Base-by-base conservation (phyloP, 768 basidiomycete species). In the Lactarius hatsudake region DNA sequence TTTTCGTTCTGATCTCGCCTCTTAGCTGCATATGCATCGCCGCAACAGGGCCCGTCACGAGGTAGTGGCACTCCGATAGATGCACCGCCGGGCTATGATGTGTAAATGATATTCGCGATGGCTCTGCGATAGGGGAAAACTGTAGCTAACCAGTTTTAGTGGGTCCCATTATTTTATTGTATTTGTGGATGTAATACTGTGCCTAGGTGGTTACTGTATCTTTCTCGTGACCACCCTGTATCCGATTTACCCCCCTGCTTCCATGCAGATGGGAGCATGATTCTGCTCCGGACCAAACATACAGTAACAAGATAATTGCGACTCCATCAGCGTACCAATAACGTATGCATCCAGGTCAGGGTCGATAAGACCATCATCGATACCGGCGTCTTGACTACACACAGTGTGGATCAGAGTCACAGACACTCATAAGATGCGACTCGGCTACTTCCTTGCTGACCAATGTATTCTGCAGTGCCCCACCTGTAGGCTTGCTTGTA, bases 41-140 rank as follows among this genome's bases (percentile, higher is more conserved):
- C 65, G n/a, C 59, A 38, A 32, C 70, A 45, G 48, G 68, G 57
- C 30, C 68, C 60, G 59, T 63, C 70, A 48, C 64, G 64, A 18
- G 64, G 57, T 36, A 64, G 63, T 1, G 64, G 68, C 36, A 71
- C 70, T 6, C 74, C 74, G 6, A 67, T 69, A 6, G 74, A 75
- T 51, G 71, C 73, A 23, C 74, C 74, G 18, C 74, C 74, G 17
- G 66, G 71, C 18, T 75, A 75, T 68, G 74, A 73, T 45, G 72
- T 63, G 20, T 74, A 66, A 72, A 54, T 34, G 48, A 17, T 53
- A 48, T 62, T 55, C 51, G 17, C 45, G 53, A 56, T 64, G 28
- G n/a, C 38, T 38, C 28, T 4, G 34, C 23, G 26, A 42, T 45
- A 53, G 54, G 6, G 23, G 57, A 38, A 12, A 48, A 12, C 43